Percentiles rank a stretch among this genome's conserved stretches.
Evolutionary conservation across 148 eudicot genomes (phyloP).

Genomic region (Cornus florida): DNA sequence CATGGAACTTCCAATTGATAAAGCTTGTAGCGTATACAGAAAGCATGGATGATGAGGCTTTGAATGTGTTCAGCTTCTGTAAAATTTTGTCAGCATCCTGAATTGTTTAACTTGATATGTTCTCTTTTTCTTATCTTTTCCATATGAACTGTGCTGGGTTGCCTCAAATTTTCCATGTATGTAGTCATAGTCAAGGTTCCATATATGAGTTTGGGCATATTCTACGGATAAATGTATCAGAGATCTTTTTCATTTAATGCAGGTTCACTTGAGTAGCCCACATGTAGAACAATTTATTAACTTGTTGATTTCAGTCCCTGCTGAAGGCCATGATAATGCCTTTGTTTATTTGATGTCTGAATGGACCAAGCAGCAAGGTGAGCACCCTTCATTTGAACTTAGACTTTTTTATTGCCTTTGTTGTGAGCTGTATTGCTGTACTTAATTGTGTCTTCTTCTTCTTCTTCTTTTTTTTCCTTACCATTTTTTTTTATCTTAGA

Average conservation of each 20-base stretch:
- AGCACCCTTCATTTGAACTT: conserved; percentile 15
- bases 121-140: background rate
- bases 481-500: too few relatives aligned
- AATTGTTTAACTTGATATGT: background rate
- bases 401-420: background rate
- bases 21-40: background rate
- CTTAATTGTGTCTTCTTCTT: background rate
- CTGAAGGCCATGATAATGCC: conserved; percentile 62
- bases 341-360: conserved; percentile 83
- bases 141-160: background rate
- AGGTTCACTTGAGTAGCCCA: conserved; percentile 93
- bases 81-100: background rate
- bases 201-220: background rate
- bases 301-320: conserved; percentile 68
- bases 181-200: too few relatives aligned
- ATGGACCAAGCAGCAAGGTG: conserved; percentile 93
- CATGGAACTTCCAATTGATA: background rate
- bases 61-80: background rate
- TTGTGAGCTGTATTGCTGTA: background rate
- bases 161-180: background rate
- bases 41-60: background rate
- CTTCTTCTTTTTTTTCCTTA: too few relatives aligned
- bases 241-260: conserved; percentile 14
- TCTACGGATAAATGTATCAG: background rate
- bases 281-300: conserved; percentile 87